phyloP scores from a whole-genome alignment of 2,329 filamentous ascomycete species.

The Graphilbum ipis-grandicollis region DNA sequence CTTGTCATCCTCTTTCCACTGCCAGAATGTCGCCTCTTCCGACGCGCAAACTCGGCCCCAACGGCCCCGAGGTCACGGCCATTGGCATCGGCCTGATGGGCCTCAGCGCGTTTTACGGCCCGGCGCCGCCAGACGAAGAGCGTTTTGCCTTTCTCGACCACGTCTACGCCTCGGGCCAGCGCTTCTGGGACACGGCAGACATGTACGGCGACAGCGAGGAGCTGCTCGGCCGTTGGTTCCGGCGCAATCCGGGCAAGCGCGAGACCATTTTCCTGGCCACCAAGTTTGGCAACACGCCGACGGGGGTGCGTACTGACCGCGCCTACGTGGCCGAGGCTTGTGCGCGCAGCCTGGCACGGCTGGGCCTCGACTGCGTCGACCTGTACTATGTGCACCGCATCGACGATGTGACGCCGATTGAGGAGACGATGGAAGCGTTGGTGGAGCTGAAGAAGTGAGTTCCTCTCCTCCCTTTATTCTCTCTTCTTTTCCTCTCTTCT shows the following conservation, averaged over 20 bases:
- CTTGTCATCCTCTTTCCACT: too few relatives aligned
- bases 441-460: constrained; percentile 22
- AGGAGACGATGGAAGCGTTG: constrained; percentile 28
- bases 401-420: constrained; percentile 23
- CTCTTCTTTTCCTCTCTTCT: neutral
- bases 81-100: constrained; percentile 31
- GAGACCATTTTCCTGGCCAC: constrained; percentile 23
- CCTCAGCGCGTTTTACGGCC: constrained; percentile 10
- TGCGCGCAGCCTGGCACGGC: constrained; percentile 21
- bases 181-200: constrained; percentile 26
- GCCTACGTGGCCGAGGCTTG: constrained; percentile 12
- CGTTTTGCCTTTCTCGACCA: constrained; percentile 23
- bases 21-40: too few relatives aligned
- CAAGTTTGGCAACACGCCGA: constrained; percentile 8
- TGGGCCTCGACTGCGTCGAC: constrained; percentile 35
- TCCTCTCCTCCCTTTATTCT: neutral
- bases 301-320: constrained; percentile 15
- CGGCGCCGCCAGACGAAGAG: constrained; percentile 16
- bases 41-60: constrained; percentile 25
- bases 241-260: constrained; percentile 18
- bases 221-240: constrained; percentile 25
- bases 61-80: constrained; percentile 26
- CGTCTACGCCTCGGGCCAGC: constrained; percentile 21
- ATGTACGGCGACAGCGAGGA: constrained; percentile 26
- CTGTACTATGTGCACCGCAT: constrained; percentile 34